phyloP scores from a whole-genome alignment of 345 rosid species.

The Nephelium lappaceum region DNA sequence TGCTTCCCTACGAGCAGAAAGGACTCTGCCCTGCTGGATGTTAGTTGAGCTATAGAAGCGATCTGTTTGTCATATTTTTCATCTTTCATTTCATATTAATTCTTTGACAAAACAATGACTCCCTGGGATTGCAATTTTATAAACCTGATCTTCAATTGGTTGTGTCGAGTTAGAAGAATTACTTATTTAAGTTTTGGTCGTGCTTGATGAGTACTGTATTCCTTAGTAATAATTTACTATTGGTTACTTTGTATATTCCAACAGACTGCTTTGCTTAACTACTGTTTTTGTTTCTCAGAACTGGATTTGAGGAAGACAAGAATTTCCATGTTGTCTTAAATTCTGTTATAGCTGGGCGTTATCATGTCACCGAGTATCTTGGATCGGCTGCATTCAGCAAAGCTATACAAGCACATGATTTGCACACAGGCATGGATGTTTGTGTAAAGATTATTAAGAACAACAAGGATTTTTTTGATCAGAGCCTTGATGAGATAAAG shows the following conservation, averaged over 20 bases:
- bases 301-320: slow-evolving; percentile 99
- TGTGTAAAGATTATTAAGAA: slow-evolving; percentile 97
- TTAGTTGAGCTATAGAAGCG: neutral
- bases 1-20: neutral
- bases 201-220: neutral
- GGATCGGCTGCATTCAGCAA: slow-evolving; percentile 99
- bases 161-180: neutral
- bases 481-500: slow-evolving; percentile 99
- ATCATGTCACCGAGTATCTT: slow-evolving; percentile 98
- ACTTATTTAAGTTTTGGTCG: neutral
- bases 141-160: neutral
- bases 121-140: neutral
- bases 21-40: neutral
- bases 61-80: neutral
- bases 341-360: slow-evolving; percentile 95
- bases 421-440: slow-evolving; percentile 97
- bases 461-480: slow-evolving; percentile 99
- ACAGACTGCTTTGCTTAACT: slow-evolving; percentile 21
- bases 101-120: neutral
- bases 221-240: neutral
- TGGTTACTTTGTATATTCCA: slow-evolving; percentile 16
- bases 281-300: slow-evolving; percentile 53
- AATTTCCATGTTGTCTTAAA: slow-evolving; percentile 94
- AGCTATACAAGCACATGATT: slow-evolving; percentile 99
- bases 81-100: too few species aligned